Conservation (phyloP, 768 basidiomycete genomes). For the Gymnopilus junonius region DNA sequence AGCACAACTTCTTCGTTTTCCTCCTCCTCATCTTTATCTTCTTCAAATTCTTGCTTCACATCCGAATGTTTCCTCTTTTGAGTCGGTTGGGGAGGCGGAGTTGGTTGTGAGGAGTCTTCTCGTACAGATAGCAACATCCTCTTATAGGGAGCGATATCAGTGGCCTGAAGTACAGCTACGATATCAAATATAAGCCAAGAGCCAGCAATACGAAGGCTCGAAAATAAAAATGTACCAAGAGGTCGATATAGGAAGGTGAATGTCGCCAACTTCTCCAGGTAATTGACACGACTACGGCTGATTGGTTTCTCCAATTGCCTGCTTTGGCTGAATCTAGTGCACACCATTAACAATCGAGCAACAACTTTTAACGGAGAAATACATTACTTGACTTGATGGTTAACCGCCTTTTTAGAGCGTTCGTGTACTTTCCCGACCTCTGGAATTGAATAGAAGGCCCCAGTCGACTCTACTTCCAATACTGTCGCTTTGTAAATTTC, state of each 20-base stretch:
- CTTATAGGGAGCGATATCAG: constrained; percentile 15
- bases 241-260: constrained; percentile 31
- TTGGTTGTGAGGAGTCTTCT: neutral
- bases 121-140: neutral
- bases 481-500: neutral
- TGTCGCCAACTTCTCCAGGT: constrained; percentile 1
- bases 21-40: neutral
- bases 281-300: neutral
- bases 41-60: constrained; percentile 3
- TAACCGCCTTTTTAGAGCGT: constrained; percentile 25
- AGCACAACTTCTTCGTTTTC: neutral
- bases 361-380: neutral
- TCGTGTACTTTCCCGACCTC: constrained; percentile 22
- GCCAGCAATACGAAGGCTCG: too few relatives aligned
- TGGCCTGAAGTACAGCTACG: constrained; percentile 21
- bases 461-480: neutral
- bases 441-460: neutral
- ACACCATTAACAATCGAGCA: neutral
- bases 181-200: neutral
- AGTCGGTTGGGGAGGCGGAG: neutral
- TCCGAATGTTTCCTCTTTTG: neutral
- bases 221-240: constrained; percentile 14
- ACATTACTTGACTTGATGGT: constrained; percentile 27
- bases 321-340: neutral
- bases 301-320: neutral